Base-by-base conservation (phyloP, 1,284 basidiomycete genomes). In the Papiliotrema fonsecae region DNA sequence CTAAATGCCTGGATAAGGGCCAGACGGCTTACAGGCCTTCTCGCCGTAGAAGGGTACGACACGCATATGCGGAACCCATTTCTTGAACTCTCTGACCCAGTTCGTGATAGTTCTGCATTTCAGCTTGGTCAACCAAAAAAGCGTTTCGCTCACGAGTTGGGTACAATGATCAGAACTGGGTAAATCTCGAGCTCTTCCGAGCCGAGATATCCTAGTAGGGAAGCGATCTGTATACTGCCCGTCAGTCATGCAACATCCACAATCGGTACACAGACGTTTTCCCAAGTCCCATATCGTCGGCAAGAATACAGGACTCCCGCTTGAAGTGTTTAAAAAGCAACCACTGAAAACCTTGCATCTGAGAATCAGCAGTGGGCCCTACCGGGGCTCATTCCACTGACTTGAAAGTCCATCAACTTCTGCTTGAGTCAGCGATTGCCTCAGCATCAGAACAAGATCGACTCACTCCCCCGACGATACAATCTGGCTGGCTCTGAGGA, bases 261-360 rank as follows among this genome's bases (percentile, higher is more conserved):
- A 25, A 22, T 16, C 18, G n/a, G 30, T 13, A 6, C 9, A 54
- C 65, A 51, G 9, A 75, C 60, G 73, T 75, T 52, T 75, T 74
- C n/a, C 69, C 74, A 59, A 93, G 73, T 46, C 90, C 92, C 94
- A 98, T 97, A 73, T 97, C 94, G 65, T 98, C 94, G 2, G 93
- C 92, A n/a, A 97, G 79, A 57, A 97, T 97, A 59, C 87, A 92
- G 32, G 85, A 83, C 56, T 92, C 88, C 38, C 80, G 78, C 57
- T 82, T 84, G 81, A 84, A 88, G 86, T 91, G 92, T 60, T 94
- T 92, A 61, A 84, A 81, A 53, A 83, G 82, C 26, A 97, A 77
- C 91, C 93, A 97, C 55, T 93, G 93, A 54, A 97, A 83, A 5
- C 94, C 93, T 45, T 91, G 85, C 22, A 94, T 79, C 84, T 93